A percentile compares a stretch with the other conserved stretches of the same genome.
Conservation (phyloP, 2,329 filamentous ascomycete genomes). For the Ilyonectria sp. region DNA sequence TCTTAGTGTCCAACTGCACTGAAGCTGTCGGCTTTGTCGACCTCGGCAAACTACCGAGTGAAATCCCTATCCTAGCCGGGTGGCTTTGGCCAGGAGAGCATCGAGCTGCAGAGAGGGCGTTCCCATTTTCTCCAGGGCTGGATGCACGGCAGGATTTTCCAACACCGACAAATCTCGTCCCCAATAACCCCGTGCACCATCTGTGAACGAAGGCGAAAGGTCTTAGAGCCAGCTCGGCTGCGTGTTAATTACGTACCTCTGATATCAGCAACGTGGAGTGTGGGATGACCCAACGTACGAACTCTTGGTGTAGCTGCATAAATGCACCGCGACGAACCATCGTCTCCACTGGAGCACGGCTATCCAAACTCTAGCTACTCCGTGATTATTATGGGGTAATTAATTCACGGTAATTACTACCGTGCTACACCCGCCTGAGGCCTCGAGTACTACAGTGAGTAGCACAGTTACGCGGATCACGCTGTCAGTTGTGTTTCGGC, state of each 20-base stretch:
- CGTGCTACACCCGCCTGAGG: background rate
- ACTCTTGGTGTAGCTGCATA: background rate
- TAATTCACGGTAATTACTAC: background rate
- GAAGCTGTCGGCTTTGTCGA: background rate
- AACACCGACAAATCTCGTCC: background rate
- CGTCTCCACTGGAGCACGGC: background rate
- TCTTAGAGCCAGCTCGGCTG: background rate
- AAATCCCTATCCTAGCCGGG: background rate
- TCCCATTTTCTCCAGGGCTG: background rate
- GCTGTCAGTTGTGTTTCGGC: no score
- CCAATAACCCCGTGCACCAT: background rate
- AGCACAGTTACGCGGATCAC: no score
- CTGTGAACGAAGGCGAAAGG: background rate
- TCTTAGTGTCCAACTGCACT: background rate
- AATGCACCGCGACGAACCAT: background rate
- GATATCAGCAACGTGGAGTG: background rate
- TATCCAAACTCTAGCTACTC: background rate
- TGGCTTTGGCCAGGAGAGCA: background rate
- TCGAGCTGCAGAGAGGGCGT: background rate
- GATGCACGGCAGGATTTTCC: background rate
- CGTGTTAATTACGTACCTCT: conserved; percentile 11
- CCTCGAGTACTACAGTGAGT: background rate
- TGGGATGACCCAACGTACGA: conserved; percentile 18
- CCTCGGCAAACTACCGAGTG: conserved; percentile 20
- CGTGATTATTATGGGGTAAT: background rate